Conservation (phyloP, 2,329 filamentous ascomycete genomes). For the Apiospora sp. region DNA sequence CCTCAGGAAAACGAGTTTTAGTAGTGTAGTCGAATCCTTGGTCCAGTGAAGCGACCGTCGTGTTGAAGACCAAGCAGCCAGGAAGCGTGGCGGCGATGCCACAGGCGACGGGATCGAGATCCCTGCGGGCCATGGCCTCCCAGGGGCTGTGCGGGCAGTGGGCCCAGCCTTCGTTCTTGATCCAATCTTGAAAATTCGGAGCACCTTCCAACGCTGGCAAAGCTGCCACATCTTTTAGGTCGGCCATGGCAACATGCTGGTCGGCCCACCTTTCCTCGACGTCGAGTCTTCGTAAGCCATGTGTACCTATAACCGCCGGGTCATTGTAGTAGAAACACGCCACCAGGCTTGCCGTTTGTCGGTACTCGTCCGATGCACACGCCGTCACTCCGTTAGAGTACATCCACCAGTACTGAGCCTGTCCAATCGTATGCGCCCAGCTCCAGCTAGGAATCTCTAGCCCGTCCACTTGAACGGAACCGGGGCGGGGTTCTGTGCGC, state of each 20-base stretch:
- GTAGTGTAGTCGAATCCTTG: background rate
- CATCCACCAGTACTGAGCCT: background rate
- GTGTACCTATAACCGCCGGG: background rate
- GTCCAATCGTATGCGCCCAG: background rate
- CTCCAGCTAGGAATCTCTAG: background rate
- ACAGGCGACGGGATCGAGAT: constrained; percentile 13
- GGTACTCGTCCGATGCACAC: constrained; percentile 25
- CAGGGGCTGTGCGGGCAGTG: constrained; percentile 29
- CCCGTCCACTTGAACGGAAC: no score
- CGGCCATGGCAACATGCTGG: constrained; percentile 24
- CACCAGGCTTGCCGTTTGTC: constrained; percentile 25
- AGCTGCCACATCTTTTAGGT: background rate
- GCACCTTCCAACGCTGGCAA: background rate
- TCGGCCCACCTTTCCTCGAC: constrained; percentile 26
- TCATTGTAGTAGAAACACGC: constrained; percentile 27
- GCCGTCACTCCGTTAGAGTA: background rate
- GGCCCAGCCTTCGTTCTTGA: constrained; percentile 23
- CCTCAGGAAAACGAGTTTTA: background rate
- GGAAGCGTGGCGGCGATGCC: constrained; percentile 24
- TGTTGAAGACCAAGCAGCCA: constrained; percentile 29
- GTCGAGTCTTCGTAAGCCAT: constrained; percentile 27
- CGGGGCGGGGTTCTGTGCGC: background rate
- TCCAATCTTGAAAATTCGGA: background rate
- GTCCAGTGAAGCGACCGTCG: constrained; percentile 26
- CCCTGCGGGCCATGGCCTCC: constrained; percentile 19